Base-by-base conservation (phyloP, 495 filamentous ascomycete species). In the Xylaria scruposa region DNA sequence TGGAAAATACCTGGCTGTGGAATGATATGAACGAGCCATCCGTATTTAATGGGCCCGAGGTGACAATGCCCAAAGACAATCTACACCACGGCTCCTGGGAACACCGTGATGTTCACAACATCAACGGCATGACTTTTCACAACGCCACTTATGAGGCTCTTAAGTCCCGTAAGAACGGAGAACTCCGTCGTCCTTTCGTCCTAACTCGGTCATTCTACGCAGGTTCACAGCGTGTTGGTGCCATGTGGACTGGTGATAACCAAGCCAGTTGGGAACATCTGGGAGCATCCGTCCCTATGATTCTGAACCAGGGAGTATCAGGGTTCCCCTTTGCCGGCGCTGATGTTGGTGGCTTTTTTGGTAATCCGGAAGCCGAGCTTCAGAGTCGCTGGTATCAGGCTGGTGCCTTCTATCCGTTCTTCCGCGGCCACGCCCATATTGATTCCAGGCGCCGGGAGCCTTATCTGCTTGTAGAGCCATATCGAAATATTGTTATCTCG, bases 1-100 rank as follows among this genome's bases (percentile, higher is more conserved):
- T 90, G 75, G 81, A 90, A 47, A 98, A 97, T 78, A 88, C 91
- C 4, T 97, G 93, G 83, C 91, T 98, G 78, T 99, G 96, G 96
- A 99, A 99, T 80, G 96, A 99, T 78, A 99, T 99, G 96, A 99
- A 98, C 76, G 96, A 99, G 83, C 96, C 96, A 0, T 98, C 96
- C 0, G 96, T 99, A 9, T 99, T 99, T 85, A 97, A 98, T 78
- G 96, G 96, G 0, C 96, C 96, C 0, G 96, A 99, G 79, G 97
- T 93, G 13, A 95, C 95, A 40, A 97, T 97, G 94, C 96, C 96
- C 56, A 97, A 97, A 81, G 96, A 99, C 83, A 98, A 98, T 78
- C 79, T 98, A 49, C 96, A 98, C 80, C 80, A 92, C 74, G 96
- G 88, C 33, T 89, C 92, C 79, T 99, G 96, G 96, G 96, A 99